Base-by-base conservation (phyloP, 2,329 filamentous ascomycete genomes). In the Dactylellina parvicollis region DNA sequence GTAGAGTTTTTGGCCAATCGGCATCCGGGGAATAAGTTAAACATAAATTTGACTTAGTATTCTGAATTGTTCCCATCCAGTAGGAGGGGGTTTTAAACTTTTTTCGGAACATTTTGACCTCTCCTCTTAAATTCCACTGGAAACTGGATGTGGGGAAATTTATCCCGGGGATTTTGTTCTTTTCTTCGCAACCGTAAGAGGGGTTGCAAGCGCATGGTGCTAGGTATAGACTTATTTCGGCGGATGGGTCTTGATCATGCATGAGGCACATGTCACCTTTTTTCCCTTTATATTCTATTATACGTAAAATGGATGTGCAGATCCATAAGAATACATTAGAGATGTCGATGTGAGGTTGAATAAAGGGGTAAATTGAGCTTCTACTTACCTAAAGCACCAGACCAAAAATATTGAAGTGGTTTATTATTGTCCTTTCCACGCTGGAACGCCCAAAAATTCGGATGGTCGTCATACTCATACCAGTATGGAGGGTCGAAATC, bases 71-170 rank as follows among this genome's bases (percentile, higher is more conserved):
- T 10, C 66, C 66, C 2, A 5, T 18, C 66, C 66, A 71, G 28
- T 32, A 42, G 2, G 66, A 62, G n/a, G 44, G 32, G 5, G 16
- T 49, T 12, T 38, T 50, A 10, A 8, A 12, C 12, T 22, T 16
- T 20, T 22, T 49, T 14, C 28, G 26, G 26, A 46, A 71, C 38
- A 56, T 50, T 22, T 32, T 22, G 4, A 71, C 42, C 12, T n/a
- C 2, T 16, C 66, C 66, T 14, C 42, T 24, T 4, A 71, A 50
- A 20, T 24, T 36, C 66, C 66, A 71, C n/a, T 34, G 56, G 14
- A 18, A 47, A 1, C 14, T n/a, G 20, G n/a, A 5, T 22, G 4
- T 38, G 5, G 66, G 66, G 10, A 40, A 28, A 24, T 71, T 57
- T 1, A 55, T 61, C n/a, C n/a, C n/a, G n/a, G n/a, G n/a, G n/a